Percentiles rank a stretch among this genome's conserved stretches.
These are phyloP conservation scores for Arctostaphylos glauca DNA, from an alignment of 148 eudicot species.

Conservation along the genomic window DNA sequence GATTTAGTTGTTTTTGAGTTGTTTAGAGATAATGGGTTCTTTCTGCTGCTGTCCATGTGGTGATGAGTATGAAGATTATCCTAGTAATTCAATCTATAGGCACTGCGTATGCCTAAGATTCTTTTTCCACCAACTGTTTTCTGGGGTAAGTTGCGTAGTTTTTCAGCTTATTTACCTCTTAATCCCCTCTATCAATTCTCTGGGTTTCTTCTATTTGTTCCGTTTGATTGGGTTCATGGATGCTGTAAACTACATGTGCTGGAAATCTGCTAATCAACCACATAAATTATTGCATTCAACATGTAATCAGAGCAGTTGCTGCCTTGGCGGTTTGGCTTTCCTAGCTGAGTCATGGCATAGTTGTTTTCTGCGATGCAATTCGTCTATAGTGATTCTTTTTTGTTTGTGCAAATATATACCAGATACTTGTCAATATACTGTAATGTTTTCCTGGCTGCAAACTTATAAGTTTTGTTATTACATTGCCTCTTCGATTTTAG, in stretches of 20 bases:
- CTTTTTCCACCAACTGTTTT: conserved; percentile 25
- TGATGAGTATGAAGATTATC: conserved; percentile 24
- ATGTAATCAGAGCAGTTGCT: neutral
- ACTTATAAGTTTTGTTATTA: neutral
- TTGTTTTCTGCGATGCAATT: neutral
- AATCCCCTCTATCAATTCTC: neutral
- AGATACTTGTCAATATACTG: neutral
- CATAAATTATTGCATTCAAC: neutral
- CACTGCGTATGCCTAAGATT: conserved; percentile 25
- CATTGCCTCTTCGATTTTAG: neutral
- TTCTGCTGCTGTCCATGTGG: conserved; percentile 27
- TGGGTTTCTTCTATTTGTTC: neutral
- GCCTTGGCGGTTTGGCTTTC: conserved; percentile 1
- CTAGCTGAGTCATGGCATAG: neutral
- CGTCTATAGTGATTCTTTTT: neutral
- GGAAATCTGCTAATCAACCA: neutral
- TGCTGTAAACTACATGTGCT: conserved; percentile 8
- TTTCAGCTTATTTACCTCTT: neutral
- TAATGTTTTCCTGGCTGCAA: neutral
- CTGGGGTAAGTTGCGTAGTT: conserved; percentile 16
- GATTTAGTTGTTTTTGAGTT: neutral
- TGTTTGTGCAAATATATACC: neutral
- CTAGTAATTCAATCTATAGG: conserved; percentile 19
- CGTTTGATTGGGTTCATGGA: neutral
- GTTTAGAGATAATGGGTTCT: conserved; percentile 17